Percentiles rank a stretch among this genome's conserved stretches.
Evolutionary conservation across 345 rosid species (phyloP).

Genomic region (Iberis pinnata): DNA sequence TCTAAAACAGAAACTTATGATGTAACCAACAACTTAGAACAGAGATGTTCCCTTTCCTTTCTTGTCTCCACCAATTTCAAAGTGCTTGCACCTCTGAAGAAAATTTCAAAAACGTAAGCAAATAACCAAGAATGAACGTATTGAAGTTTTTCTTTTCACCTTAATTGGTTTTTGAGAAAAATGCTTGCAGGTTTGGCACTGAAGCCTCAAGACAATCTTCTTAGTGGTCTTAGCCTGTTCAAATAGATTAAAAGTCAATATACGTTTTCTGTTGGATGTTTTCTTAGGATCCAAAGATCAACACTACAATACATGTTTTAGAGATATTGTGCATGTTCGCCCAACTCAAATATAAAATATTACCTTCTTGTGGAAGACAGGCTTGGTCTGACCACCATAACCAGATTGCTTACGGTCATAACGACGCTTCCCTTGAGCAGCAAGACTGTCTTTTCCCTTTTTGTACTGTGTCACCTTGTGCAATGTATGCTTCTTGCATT

Average conservation of each 20-base stretch:
- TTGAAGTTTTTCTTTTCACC: constrained; percentile 27
- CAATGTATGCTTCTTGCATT: constrained; percentile 72
- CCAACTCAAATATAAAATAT: not conserved
- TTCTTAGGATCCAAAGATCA: too few species aligned
- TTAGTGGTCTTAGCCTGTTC: constrained; percentile 74
- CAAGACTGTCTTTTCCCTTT: constrained; percentile 82
- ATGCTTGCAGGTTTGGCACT: constrained; percentile 76
- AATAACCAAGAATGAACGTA: not conserved
- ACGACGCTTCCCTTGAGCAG: constrained; percentile 76
- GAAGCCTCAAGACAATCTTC: constrained; percentile 81
- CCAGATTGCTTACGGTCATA: constrained; percentile 81
- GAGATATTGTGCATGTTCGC: too few species aligned
- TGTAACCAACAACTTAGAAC: constrained; percentile 29
- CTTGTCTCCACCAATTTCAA: constrained; percentile 65
- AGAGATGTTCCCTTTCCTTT: constrained; percentile 67
- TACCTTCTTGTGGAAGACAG: constrained; percentile 85
- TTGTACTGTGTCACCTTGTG: constrained; percentile 81
- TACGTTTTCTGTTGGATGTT: not conserved
- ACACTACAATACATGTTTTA: too few species aligned
- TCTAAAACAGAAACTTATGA: not conserved
- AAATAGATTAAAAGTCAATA: not conserved
- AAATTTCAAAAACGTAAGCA: not conserved
- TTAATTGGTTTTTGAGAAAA: constrained; percentile 65
- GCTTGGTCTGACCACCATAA: constrained; percentile 83
- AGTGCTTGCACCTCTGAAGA: constrained; percentile 61